Evolutionary conservation across 1,284 basidiomycete genomes (phyloP), one percentile per base, ranked within the genome.

Genomic region (Meira miltonrushii): DNA sequence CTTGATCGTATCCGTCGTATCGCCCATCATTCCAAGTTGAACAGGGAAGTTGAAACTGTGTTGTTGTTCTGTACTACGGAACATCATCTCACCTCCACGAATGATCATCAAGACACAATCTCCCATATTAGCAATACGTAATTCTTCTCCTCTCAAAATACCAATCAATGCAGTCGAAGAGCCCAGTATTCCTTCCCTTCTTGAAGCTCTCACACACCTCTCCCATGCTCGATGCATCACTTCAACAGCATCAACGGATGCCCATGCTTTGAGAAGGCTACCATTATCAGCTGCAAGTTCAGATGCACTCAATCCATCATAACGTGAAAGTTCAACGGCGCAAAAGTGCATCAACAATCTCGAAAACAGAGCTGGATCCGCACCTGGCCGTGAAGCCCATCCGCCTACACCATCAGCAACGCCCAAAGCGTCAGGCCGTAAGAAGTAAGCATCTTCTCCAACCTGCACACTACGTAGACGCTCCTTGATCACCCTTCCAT

Each of bases 51-150:
- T 96, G 81, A 95, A 94, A 74, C 88, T 81, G 83, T 92, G 93
- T 85, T 93, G 93, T 87, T 95, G 94, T 80, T 96, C 93, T 57
- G 89, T 85, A 48, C 87, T 90, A 43, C 92, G 84, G 85, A 92
- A 95, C 2, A 88, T 85, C 43, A 94, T 84, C 62, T 86, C 82
- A 13, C 88, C 87, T 3, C 84, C 84, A 6, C 91, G 84, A 28
- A 95, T 85, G 43, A 94, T 82, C 83, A 91, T 87, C 21, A 89
- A 85, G 11, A 74, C 72, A 75, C 90, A 94, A 78, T 97, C 93
- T 19, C 93, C 93, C 8, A 97, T 79, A 72, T 96, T 92, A 0
- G 92, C 93, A 38, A 97, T 87, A 55, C 87, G 85, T 46, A 96
- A 83, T 53, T 92, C 86, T 10, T 89, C 87, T 58, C 88, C 85